Base-by-base conservation (phyloP, 148 eudicot species). In the Nyssa sinensis region DNA sequence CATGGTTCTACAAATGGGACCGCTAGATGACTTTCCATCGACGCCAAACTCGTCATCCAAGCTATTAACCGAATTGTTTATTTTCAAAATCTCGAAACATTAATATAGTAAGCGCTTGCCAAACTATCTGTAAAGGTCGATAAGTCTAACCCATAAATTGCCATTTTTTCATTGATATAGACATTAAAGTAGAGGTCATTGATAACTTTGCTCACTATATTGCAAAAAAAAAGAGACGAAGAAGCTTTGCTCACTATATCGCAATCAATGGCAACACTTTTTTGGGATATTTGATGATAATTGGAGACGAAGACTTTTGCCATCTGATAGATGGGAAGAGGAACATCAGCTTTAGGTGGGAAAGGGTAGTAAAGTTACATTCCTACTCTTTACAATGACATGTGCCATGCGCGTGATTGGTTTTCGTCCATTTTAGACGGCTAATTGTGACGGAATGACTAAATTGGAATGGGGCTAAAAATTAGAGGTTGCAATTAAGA, bases 281-380 rank as follows among this genome's bases (percentile, higher is more conserved):
- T 12, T 77, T 73, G 2, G 85, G 81, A 61, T 84, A 86, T 10
- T 66, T 37, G 16, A 86, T 66, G 57, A 64, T 35, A 9, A 34
- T 69, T 84, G 19, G 79, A 79, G 32, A 74, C 67, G 76, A 92
- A 94, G n/a, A 92, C 76, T n/a, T 85, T 83, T 1, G 98, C 94
- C 0, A 92, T 75, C 7, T 72, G 64, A 58, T 87, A 90, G 0
- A 92, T 81, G 6, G 91, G 86, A 4, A 85, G 81, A 17, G 93
- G 73, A 2, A 78, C 86, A n/a, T 84, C 76, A 0, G 79, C 84
- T 0, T 85, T 72, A 0, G 89, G 55, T 21, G 74, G n/a, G n/a
- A n/a, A n/a, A n/a, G n/a, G n/a, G n/a, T n/a, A n/a, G n/a, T n/a
- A n/a, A n/a, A n/a, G n/a, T n/a, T n/a, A n/a, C n/a, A n/a, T n/a